Evolutionary conservation across 441 rosid genomes (phyloP).

Genomic region (Erodium texanum): DNA sequence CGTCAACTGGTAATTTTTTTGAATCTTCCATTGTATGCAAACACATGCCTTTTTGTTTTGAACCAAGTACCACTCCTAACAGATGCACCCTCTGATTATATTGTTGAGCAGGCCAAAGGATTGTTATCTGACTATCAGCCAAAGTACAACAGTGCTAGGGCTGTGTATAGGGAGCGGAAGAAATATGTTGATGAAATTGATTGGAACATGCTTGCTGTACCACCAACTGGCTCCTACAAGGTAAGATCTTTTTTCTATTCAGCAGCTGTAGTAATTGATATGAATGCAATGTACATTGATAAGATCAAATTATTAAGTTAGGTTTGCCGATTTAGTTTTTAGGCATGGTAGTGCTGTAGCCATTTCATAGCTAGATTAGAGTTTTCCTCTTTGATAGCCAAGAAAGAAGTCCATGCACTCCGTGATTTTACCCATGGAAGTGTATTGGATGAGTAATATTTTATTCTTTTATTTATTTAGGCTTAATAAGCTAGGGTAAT

Average conservation of each 20-base stretch:
- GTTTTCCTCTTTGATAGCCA: neutral
- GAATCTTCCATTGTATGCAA: slow-evolving; percentile 8
- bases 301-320: neutral
- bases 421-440: no score
- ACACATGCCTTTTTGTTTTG: neutral
- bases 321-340: neutral
- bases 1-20: slow-evolving; percentile 65
- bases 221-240: slow-evolving; percentile 74
- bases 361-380: neutral
- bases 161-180: slow-evolving; percentile 87
- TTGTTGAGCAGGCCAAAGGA: slow-evolving; percentile 76
- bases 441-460: no score
- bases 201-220: slow-evolving; percentile 87
- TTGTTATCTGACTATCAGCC: slow-evolving; percentile 83
- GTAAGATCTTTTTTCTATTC: slow-evolving; percentile 28
- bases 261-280: no score
- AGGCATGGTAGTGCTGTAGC: neutral
- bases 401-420: no score
- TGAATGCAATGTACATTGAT: neutral
- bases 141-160: slow-evolving; percentile 86
- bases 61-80: slow-evolving; percentile 1
- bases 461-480: no score
- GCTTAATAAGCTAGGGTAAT: no score
- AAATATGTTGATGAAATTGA: slow-evolving; percentile 91
- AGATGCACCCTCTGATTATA: slow-evolving; percentile 21